Percentiles rank a stretch among this genome's conserved stretches.
Evolutionary conservation across 2,329 filamentous ascomycete species (phyloP).

Genomic region (Gyromitra esculenta): DNA sequence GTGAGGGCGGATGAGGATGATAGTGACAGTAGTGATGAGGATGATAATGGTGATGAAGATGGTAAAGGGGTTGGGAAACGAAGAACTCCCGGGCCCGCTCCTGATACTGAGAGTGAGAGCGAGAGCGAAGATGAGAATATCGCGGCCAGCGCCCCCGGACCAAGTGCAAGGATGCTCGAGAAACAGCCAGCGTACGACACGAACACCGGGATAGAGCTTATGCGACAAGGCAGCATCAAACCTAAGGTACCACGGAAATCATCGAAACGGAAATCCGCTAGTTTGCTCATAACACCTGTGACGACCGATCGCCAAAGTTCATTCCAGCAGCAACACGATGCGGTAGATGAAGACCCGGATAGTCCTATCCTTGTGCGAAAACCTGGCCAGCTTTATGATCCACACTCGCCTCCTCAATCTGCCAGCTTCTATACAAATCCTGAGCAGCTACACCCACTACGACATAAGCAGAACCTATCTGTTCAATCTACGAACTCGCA

Average conservation of each 20-base stretch:
- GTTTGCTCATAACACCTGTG: slow-evolving; percentile 26
- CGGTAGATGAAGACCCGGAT: slow-evolving; percentile 28
- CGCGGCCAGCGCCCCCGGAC: slow-evolving; percentile 61
- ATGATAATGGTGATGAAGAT: slow-evolving; percentile 71
- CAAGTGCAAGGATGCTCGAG: slow-evolving; percentile 60
- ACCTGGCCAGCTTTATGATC: slow-evolving; percentile 45
- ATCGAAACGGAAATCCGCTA: slow-evolving; percentile 67
- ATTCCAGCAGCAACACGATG: slow-evolving; percentile 23
- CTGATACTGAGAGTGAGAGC: slow-evolving; percentile 60
- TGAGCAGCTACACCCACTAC: slow-evolving; percentile 42
- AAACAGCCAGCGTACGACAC: slow-evolving; percentile 59
- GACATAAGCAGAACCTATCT: slow-evolving; percentile 41
- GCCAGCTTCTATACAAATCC: slow-evolving; percentile 10
- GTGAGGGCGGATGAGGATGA: slow-evolving; percentile 65
- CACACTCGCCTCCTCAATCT: slow-evolving; percentile 32
- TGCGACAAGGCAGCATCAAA: slow-evolving; percentile 59
- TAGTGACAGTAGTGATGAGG: slow-evolving; percentile 56
- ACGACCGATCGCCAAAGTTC: slow-evolving; percentile 19
- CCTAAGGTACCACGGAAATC: slow-evolving; percentile 77
- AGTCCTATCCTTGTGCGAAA: slow-evolving; percentile 43
- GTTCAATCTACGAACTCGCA: slow-evolving; percentile 6
- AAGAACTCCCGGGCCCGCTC: slow-evolving; percentile 54
- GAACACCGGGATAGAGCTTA: slow-evolving; percentile 57
- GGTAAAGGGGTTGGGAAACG: slow-evolving; percentile 52
- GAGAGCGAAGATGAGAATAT: slow-evolving; percentile 63